phyloP scores from a whole-genome alignment of 1,284 basidiomycete genomes.

The Pseudozyma sp. region DNA sequence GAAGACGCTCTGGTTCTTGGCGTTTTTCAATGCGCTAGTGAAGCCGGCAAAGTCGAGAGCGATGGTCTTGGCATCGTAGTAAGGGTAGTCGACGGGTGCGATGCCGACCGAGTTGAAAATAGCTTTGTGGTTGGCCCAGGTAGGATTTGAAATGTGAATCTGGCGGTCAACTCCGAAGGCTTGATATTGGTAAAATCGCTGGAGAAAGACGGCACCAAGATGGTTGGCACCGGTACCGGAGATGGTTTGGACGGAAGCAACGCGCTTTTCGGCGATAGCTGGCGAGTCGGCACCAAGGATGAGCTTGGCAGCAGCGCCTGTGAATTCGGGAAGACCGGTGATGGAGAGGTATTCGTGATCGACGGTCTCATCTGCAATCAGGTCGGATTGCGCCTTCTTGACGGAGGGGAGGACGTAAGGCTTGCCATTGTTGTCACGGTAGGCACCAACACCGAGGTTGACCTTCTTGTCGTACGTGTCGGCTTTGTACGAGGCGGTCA shows the following conservation, averaged over 20 bases:
- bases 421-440: slow-evolving; percentile 70
- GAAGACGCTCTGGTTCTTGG: slow-evolving; percentile 83
- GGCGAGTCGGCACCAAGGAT: slow-evolving; percentile 82
- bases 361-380: slow-evolving; percentile 79
- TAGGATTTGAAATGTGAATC: slow-evolving; percentile 87
- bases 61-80: slow-evolving; percentile 90
- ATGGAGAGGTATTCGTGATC: slow-evolving; percentile 97
- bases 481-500: slow-evolving; percentile 87
- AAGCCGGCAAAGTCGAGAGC: slow-evolving; percentile 86
- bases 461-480: slow-evolving; percentile 85
- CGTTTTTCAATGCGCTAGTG: slow-evolving; percentile 73
- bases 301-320: slow-evolving; percentile 80
- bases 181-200: slow-evolving; percentile 78
- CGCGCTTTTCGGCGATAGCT: slow-evolving; percentile 76
- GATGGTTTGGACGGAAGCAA: slow-evolving; percentile 75
- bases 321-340: slow-evolving; percentile 85
- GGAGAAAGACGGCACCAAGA: slow-evolving; percentile 87
- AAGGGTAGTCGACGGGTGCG: slow-evolving; percentile 83
- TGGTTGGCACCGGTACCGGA: slow-evolving; percentile 97
- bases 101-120: slow-evolving; percentile 88
- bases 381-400: slow-evolving; percentile 76
- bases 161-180: slow-evolving; percentile 70
- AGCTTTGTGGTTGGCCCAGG: slow-evolving; percentile 94
- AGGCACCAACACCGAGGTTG: slow-evolving; percentile 79
- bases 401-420: slow-evolving; percentile 71